Conservation (phyloP, 1,284 basidiomycete genomes). For the Moesziomyces sp. region DNA sequence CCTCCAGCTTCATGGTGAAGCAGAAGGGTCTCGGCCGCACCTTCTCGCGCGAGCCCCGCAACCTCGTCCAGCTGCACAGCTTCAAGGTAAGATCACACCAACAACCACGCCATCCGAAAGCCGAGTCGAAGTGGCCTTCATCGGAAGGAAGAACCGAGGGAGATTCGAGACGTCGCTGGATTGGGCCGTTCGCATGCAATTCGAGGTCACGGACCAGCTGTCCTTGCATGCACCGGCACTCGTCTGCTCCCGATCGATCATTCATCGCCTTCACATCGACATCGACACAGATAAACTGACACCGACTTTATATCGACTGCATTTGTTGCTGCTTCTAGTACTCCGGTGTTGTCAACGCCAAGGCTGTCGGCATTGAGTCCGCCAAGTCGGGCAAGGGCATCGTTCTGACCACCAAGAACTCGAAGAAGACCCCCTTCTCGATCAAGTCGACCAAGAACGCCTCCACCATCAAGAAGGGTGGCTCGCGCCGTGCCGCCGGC, state of each 20-base stretch:
- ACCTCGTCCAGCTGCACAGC: conserved; percentile 65
- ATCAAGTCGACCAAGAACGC: conserved; percentile 49
- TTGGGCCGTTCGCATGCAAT: too few relatives aligned
- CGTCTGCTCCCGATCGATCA: too few relatives aligned
- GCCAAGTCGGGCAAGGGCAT: conserved; percentile 54
- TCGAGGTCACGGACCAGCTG: too few relatives aligned
- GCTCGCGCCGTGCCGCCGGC: conserved; percentile 59
- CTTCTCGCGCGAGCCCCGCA: conserved; percentile 66
- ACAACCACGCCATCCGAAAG: too few relatives aligned
- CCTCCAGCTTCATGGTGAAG: conserved; percentile 65
- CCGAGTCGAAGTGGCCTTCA: too few relatives aligned
- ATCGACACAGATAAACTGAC: background rate
- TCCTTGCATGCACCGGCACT: too few relatives aligned
- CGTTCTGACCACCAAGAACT: conserved; percentile 62
- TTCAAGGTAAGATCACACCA: conserved; percentile 56
- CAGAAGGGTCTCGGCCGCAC: conserved; percentile 65
- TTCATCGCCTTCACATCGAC: background rate
- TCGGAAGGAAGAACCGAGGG: too few relatives aligned
- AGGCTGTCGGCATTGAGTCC: conserved; percentile 62
- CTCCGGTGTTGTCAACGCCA: conserved; percentile 64
- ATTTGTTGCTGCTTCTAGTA: conserved; percentile 30
- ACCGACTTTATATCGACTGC: background rate
- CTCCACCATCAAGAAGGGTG: conserved; percentile 55
- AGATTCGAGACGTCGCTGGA: too few relatives aligned
- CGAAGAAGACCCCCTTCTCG: conserved; percentile 49